Evolutionary conservation across 169 alveolate genomes (phyloP).

Genomic region (Babesia caballi): DNA sequence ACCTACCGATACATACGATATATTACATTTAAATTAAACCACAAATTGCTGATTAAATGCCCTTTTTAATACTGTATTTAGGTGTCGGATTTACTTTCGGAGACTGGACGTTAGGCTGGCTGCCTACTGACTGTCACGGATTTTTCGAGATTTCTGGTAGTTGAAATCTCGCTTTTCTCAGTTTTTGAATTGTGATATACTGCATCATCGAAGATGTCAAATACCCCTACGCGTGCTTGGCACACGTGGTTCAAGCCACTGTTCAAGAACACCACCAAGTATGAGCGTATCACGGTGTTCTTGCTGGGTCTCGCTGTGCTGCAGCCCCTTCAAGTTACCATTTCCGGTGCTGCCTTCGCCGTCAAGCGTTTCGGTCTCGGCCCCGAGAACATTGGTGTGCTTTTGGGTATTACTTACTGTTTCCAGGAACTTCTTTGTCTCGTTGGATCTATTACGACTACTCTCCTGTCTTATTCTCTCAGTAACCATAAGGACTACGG

Average conservation of each 20-base stretch:
- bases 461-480: not conserved
- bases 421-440: not conserved
- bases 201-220: not conserved
- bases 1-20: no score
- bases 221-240: not conserved
- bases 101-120: no score
- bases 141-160: no score
- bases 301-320: not conserved
- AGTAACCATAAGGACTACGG: not conserved
- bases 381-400: conserved; percentile 12
- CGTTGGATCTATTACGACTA: not conserved
- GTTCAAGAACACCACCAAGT: not conserved
- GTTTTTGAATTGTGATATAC: not conserved
- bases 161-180: no score
- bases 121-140: no score
- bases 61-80: no score
- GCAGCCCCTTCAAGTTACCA: conserved; percentile 10
- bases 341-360: conserved; percentile 11
- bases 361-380: conserved; percentile 15
- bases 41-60: no score
- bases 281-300: not conserved
- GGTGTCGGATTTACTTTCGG: no score
- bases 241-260: not conserved
- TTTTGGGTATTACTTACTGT: conserved; percentile 5
- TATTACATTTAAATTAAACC: no score